Evolutionary conservation across 176 grass and related monocot species (phyloP).

Genomic region (Coix lacrymajobi): DNA sequence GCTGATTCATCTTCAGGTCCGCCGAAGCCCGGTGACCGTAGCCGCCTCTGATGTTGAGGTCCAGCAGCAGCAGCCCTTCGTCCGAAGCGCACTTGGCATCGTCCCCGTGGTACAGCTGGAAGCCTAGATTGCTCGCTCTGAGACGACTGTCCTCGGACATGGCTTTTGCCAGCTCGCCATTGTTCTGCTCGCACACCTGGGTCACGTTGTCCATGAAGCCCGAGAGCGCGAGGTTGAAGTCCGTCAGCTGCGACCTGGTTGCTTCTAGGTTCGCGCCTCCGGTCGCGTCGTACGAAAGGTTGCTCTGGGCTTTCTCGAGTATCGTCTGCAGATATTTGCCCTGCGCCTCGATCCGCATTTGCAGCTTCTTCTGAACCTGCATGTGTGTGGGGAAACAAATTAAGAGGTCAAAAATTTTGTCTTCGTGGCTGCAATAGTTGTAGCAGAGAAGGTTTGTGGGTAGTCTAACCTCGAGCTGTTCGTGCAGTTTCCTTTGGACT

Average conservation of each 20-base stretch:
- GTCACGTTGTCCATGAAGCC: conserved; percentile 53
- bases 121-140: conserved; percentile 31
- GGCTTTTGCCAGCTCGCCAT: conserved; percentile 34
- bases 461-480: conserved; percentile 68
- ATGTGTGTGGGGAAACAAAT: background rate
- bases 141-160: conserved; percentile 41
- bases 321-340: conserved; percentile 87
- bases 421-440: background rate
- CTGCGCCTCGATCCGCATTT: conserved; percentile 95
- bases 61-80: conserved; percentile 46
- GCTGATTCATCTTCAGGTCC: conserved; percentile 48
- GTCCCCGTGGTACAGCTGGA: conserved; percentile 36
- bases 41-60: conserved; percentile 82
- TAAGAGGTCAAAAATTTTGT: background rate
- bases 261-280: conserved; percentile 42
- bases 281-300: conserved; percentile 43
- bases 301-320: conserved; percentile 68
- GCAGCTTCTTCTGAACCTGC: conserved; percentile 95
- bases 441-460: background rate
- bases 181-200: conserved; percentile 47
- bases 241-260: conserved; percentile 48
- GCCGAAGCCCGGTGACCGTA: conserved; percentile 39
- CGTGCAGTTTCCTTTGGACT: conserved; percentile 73
- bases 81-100: conserved; percentile 43
- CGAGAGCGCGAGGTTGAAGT: conserved; percentile 66